Base-by-base conservation (phyloP, 1,284 basidiomycete species). In the Ustilago trichophora region DNA sequence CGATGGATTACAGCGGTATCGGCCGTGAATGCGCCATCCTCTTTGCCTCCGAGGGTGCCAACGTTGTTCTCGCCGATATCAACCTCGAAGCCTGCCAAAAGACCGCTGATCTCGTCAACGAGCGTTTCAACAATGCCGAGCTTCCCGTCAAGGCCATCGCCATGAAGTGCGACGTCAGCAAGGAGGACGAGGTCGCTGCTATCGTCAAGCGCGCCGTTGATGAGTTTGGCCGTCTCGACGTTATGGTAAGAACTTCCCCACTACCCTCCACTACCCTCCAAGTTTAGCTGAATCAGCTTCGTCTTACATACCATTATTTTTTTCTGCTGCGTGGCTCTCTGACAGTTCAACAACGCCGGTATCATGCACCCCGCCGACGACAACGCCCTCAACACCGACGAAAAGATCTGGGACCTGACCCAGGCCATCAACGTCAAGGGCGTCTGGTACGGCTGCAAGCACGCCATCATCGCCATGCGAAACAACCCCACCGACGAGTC, bases 281-380 rank as follows among this genome's bases (percentile, higher is more conserved):
- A n/a, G n/a, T n/a, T n/a, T n/a, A n/a, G n/a, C n/a, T n/a, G n/a
- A n/a, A n/a, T n/a, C n/a, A n/a, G n/a, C n/a, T n/a, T n/a, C n/a
- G n/a, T n/a, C n/a, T n/a, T n/a, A n/a, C n/a, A n/a, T n/a, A n/a
- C n/a, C n/a, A n/a, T n/a, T n/a, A n/a, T n/a, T n/a, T n/a, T n/a
- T n/a, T n/a, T n/a, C n/a, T n/a, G n/a, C n/a, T n/a, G n/a, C n/a
- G n/a, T n/a, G n/a, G n/a, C n/a, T n/a, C n/a, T n/a, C n/a, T n/a
- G n/a, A n/a, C n/a, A 57, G 64, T 83, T 75, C 50, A 75, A 75
- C 64, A 77, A 72, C 58, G 41, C 72, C 88, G 90, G 91, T 15
- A 94, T 97, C 79, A 97, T 98, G 94, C 94, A 96, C 82, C 89
- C 92, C 11, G 87, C 85, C 19, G 94, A 98, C 79, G 93, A 95